Evolutionary conservation across 1,139 yeast genomes (phyloP).

Genomic region (Suhomyces bribrorum): DNA sequence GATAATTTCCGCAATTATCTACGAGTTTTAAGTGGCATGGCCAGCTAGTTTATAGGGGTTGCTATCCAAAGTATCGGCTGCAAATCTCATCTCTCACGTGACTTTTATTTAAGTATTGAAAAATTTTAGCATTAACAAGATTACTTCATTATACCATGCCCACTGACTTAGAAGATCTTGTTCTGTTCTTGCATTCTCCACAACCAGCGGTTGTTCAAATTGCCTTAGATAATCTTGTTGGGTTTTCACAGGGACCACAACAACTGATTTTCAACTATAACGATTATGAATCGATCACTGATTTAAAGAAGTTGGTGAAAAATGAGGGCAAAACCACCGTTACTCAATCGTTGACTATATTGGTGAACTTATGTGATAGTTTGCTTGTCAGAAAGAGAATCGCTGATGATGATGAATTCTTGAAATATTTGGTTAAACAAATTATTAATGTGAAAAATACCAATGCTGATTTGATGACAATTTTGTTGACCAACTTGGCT

Average conservation of each 20-base stretch:
- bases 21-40: no score
- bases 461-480: constrained; percentile 82
- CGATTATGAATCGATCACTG: constrained; percentile 70
- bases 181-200: constrained; percentile 78
- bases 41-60: no score
- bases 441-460: constrained; percentile 59
- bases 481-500: constrained; percentile 80
- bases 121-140: neutral
- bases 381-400: constrained; percentile 60
- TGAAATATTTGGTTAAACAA: constrained; percentile 54
- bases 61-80: no score
- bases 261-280: constrained; percentile 68
- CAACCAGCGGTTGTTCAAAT: constrained; percentile 82
- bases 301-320: constrained; percentile 60
- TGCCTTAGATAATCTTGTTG: constrained; percentile 83
- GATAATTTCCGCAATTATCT: no score
- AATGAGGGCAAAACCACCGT: constrained; percentile 57
- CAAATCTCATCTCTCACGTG: neutral
- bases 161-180: constrained; percentile 66
- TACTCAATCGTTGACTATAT: constrained; percentile 71
- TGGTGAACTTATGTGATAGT: constrained; percentile 82
- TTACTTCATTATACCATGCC: constrained; percentile 41
- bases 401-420: constrained; percentile 62
- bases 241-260: constrained; percentile 72
- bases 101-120: neutral